Evolutionary conservation across 192 early-diverging fungal genomes (phyloP).

Genomic region (Phycomyces nitens): DNA sequence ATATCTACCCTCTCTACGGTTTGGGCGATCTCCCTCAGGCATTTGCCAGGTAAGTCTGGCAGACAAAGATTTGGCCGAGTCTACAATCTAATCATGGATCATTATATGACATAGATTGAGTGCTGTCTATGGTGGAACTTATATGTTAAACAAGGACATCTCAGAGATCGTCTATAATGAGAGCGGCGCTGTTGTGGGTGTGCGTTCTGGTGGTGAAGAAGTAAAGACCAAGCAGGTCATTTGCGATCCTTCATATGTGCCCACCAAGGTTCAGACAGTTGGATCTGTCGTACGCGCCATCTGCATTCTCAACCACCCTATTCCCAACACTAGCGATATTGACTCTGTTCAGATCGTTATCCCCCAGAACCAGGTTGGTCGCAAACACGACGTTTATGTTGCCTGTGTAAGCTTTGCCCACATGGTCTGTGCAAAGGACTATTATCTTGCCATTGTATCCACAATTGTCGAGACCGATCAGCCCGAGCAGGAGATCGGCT

Average conservation of each 20-base stretch:
- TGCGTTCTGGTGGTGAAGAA: constrained; percentile 80
- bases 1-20: constrained; percentile 98
- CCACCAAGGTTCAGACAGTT: constrained; percentile 71
- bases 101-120: constrained; percentile 63
- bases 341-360: constrained; percentile 95
- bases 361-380: constrained; percentile 94
- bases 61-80: too few relatives aligned
- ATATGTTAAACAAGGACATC: constrained; percentile 93
- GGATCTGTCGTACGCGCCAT: constrained; percentile 95
- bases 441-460: constrained; percentile 92
- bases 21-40: constrained; percentile 97
- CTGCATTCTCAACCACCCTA: constrained; percentile 87
- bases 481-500: constrained; percentile 87
- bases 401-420: constrained; percentile 86
- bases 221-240: constrained; percentile 87
- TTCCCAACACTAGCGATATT: constrained; percentile 80
- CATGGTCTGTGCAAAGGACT: constrained; percentile 83
- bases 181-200: constrained; percentile 80
- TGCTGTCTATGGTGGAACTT: constrained; percentile 98
- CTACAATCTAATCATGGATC: too few relatives aligned
- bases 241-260: constrained; percentile 94
- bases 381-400: constrained; percentile 96
- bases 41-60: constrained; percentile 72
- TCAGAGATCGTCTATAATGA: constrained; percentile 86
- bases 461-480: constrained; percentile 90